Percentiles rank a stretch among this genome's conserved stretches.
These are phyloP conservation scores for Pichia sp. DNA, from an alignment of 1,139 yeast species.

Conservation along the genomic window DNA sequence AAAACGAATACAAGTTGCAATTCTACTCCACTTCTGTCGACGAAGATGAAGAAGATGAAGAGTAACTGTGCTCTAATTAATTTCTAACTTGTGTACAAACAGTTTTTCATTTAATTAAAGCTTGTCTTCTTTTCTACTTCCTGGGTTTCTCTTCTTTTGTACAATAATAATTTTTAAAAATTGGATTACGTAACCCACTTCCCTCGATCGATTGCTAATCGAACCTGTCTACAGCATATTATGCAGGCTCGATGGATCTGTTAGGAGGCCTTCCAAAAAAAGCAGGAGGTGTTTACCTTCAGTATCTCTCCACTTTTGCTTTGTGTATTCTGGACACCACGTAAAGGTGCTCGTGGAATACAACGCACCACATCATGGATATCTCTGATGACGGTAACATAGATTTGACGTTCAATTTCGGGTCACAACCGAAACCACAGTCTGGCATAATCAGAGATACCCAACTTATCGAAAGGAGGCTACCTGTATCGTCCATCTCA, in stretches of 20 bases:
- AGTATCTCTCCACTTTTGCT: background rate
- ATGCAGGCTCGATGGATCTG: background rate
- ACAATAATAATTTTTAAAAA: background rate
- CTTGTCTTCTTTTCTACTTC: constrained; percentile 14
- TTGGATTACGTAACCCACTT: constrained; percentile 4
- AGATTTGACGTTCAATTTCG: background rate
- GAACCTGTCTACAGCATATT: background rate
- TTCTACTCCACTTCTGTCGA: constrained; percentile 98
- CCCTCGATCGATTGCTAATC: background rate
- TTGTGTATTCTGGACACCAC: background rate
- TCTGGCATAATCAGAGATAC: constrained; percentile 13
- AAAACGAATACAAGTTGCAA: constrained; percentile 95
- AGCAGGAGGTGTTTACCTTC: background rate
- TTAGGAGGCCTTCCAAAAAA: background rate
- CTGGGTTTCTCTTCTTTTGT: constrained; percentile 1
- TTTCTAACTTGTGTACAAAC: constrained; percentile 2
- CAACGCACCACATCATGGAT: background rate
- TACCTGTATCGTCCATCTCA: constrained; percentile 6
- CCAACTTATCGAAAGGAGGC: constrained; percentile 3
- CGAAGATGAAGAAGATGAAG: constrained; percentile 84
- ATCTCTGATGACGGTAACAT: background rate
- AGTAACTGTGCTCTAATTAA: constrained; percentile 38
- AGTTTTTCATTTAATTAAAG: constrained; percentile 3
- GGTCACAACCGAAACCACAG: background rate
- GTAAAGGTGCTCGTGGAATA: background rate